Percentiles rank a stretch among this genome's conserved stretches.
phyloP scores from a whole-genome alignment of 2,329 filamentous ascomycete genomes.

The Mollisia scopiformis region DNA sequence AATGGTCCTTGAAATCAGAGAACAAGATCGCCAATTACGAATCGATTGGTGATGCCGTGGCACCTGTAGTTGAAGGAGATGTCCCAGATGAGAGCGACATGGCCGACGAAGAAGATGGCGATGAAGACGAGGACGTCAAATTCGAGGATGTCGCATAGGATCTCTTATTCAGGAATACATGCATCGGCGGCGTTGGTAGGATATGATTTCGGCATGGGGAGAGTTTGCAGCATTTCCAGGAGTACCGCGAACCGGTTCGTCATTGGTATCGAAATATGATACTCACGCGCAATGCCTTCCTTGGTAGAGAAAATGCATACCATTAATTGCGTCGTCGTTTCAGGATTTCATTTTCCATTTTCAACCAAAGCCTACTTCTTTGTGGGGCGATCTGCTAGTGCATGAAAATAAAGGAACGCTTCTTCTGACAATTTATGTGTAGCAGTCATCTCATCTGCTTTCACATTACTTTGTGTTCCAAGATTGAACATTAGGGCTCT shows the following conservation, averaged over 20 bases:
- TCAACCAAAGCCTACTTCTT: no score
- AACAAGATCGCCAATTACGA: conserved; percentile 59
- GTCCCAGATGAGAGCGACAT: conserved; percentile 56
- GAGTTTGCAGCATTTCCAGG: neutral
- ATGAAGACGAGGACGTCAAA: conserved; percentile 68
- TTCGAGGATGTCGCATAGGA: conserved; percentile 72
- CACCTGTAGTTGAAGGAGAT: conserved; percentile 48
- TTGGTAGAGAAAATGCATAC: neutral
- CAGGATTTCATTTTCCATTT: no score
- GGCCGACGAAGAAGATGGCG: conserved; percentile 64
- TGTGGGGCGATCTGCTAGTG: neutral
- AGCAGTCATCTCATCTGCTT: conserved; percentile 57
- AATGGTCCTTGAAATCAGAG: conserved; percentile 79
- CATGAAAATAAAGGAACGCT: conserved; percentile 41
- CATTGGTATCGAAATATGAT: neutral
- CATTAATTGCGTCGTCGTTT: neutral
- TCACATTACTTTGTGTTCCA: conserved; percentile 59
- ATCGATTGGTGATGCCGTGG: conserved; percentile 52
- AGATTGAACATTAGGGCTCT: conserved; percentile 60
- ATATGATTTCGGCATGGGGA: neutral
- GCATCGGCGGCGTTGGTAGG: neutral
- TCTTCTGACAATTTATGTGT: conserved; percentile 53
- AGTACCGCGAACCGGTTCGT: neutral
- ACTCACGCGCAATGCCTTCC: neutral
- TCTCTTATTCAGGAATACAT: neutral